These are phyloP conservation scores for Pouteria campechiana DNA, from an alignment of 179 eudicot species.

Conservation along the genomic window DNA sequence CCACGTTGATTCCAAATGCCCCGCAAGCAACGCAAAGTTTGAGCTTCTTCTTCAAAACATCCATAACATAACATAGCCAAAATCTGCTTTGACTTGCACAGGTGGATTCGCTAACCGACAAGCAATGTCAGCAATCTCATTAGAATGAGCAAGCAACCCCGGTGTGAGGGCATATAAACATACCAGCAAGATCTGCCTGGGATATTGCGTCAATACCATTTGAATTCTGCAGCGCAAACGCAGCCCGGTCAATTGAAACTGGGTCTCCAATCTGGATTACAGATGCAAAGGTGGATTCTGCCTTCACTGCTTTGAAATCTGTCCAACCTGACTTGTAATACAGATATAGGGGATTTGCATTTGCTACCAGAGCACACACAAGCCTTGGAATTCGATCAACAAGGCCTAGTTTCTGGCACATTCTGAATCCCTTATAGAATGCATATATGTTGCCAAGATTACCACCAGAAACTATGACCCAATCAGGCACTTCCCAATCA, in stretches of 20 bases:
- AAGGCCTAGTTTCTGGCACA: constrained; percentile 72
- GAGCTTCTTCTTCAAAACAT: constrained; percentile 59
- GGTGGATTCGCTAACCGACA: constrained; percentile 72
- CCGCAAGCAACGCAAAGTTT: no score
- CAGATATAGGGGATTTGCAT: constrained; percentile 67
- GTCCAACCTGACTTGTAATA: constrained; percentile 67
- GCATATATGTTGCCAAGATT: constrained; percentile 87
- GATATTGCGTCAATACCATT: constrained; percentile 94
- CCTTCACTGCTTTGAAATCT: constrained; percentile 56
- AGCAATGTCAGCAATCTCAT: constrained; percentile 51
- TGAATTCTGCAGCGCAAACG: constrained; percentile 49
- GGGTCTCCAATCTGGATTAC: constrained; percentile 94
- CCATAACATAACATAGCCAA: constrained; percentile 87
- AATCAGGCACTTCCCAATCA: constrained; percentile 66
- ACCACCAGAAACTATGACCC: constrained; percentile 97
- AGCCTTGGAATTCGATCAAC: constrained; percentile 71
- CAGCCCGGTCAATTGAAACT: constrained; percentile 80
- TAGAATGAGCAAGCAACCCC: constrained; percentile 87
- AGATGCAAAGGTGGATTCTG: constrained; percentile 65
- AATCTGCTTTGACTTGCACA: constrained; percentile 67
- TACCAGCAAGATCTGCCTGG: constrained; percentile 82
- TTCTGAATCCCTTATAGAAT: constrained; percentile 81
- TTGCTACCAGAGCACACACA: constrained; percentile 86
- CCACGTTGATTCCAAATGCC: no score
- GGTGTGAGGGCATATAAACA: constrained; percentile 91